These are phyloP conservation scores for Capronia americana DNA, from an alignment of 2,329 filamentous ascomycete genomes.

Conservation along the genomic window DNA sequence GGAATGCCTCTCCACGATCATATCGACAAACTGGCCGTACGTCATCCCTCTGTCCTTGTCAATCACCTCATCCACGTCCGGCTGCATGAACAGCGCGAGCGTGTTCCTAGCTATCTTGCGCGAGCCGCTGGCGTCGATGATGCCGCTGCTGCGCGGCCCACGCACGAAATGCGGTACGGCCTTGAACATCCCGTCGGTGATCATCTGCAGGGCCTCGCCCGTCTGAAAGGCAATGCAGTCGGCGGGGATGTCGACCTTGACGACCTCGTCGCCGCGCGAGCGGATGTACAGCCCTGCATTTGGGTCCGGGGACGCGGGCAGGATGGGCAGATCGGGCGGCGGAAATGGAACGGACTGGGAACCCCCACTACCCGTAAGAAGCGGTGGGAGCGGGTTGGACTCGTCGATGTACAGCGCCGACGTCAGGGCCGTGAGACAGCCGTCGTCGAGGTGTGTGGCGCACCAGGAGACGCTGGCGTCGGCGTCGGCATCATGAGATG, in stretches of 20 bases:
- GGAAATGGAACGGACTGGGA: neutral
- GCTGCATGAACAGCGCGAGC: constrained; percentile 93
- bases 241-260: constrained; percentile 87
- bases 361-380: neutral
- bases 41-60: constrained; percentile 74
- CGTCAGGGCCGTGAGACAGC: constrained; percentile 89
- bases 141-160: constrained; percentile 51
- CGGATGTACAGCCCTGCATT: constrained; percentile 91
- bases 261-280: constrained; percentile 77
- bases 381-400: constrained; percentile 45
- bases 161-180: constrained; percentile 95
- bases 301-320: constrained; percentile 78
- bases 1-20: constrained; percentile 76
- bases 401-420: constrained; percentile 97
- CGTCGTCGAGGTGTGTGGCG: constrained; percentile 77
- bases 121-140: constrained; percentile 10
- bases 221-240: constrained; percentile 96
- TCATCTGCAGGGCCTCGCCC: constrained; percentile 85
- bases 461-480: constrained; percentile 82
- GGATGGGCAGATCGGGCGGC: constrained; percentile 56
- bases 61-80: constrained; percentile 77
- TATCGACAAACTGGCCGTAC: constrained; percentile 76
- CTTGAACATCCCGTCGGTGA: constrained; percentile 85
- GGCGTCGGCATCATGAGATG: neutral
- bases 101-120: constrained; percentile 75